These are phyloP conservation scores for Endoconidiophora laricicola DNA, from an alignment of 2,329 filamentous ascomycete genomes.

Conservation along the genomic window DNA sequence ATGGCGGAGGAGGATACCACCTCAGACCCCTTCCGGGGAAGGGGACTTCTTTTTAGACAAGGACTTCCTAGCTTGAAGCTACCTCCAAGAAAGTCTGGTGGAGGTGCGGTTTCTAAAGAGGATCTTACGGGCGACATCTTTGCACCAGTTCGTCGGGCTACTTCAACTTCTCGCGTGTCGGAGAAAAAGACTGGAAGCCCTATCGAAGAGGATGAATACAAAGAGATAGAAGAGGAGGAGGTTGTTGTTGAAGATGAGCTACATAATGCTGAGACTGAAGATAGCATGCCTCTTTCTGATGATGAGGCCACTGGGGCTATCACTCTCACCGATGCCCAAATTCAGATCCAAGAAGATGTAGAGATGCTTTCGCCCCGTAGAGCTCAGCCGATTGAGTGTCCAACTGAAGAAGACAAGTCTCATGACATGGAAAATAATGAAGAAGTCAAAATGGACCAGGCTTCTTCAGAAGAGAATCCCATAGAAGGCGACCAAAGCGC, in stretches of 20 bases:
- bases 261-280: constrained; percentile 4
- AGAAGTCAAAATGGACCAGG: neutral
- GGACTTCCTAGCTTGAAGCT: constrained; percentile 11
- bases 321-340: constrained; percentile 9
- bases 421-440: neutral
- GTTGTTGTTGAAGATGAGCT: constrained; percentile 4
- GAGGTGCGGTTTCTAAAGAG: constrained; percentile 2
- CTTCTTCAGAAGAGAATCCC: neutral
- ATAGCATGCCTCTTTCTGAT: constrained; percentile 7
- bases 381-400: neutral
- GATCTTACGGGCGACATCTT: constrained; percentile 12
- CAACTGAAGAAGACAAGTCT: neutral
- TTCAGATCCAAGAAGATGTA: constrained; percentile 6
- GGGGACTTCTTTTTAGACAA: constrained; percentile 7
- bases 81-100: constrained; percentile 6
- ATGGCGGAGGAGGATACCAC: constrained; percentile 19
- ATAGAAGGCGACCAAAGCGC: neutral
- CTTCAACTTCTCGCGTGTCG: constrained; percentile 2
- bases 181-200: neutral
- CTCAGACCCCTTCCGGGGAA: constrained; percentile 4
- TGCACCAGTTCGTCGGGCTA: constrained; percentile 10
- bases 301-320: constrained; percentile 12
- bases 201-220: constrained; percentile 5
- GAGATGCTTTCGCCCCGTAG: constrained; percentile 10
- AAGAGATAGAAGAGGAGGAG: constrained; percentile 14